Base-by-base conservation (phyloP, 2,329 filamentous ascomycete species). In the Colletotrichum siamense region DNA sequence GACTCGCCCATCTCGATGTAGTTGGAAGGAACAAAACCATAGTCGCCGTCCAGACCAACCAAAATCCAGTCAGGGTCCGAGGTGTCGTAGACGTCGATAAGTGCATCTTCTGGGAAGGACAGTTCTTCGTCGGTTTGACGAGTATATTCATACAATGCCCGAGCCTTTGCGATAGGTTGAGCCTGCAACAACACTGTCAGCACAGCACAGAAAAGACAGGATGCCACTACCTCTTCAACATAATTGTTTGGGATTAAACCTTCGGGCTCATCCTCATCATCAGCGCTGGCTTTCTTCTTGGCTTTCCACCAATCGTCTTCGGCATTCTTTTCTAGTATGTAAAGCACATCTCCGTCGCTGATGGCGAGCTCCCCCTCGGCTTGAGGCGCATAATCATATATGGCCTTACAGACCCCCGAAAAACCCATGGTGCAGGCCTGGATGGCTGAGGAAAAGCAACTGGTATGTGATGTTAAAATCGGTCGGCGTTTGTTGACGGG, bases 111-210 rank as follows among this genome's bases (percentile, higher is more conserved):
- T 65, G 95, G 91, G 83, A 99, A 99, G 28, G 96, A 99, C 12
- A 99, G 89, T 86, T 99, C 97, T 86, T 99, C 97, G 82, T 99
- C 97, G 28, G 97, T 99, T 87, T 99, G 97, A 81, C 96, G 92
- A 67, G 95, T 95, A 85, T 99, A 99, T 85, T 99, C 97, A 88
- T 96, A 99, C n/a, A 99, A 91, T n/a, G 97, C 95, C 84, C 94
- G 96, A 66, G 96, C 97, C 79, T 93, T 90, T 16, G 68, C 79
- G 78, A 89, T 84, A 26, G 93, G 91, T 83, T 88, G 86, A 74
- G 92, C 91, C 90, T 94, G 79, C 71, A 49, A 26, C 15, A 10
- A 9, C 3, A 18, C 16, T 71, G 61, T n/a, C 13, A 24, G 32
- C 55, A 13, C 32, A 18, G 10, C n/a, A 24, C 18, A 44, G 44